Base-by-base conservation (phyloP, 208 protist species). In the Eutreptiella sp. region DNA sequence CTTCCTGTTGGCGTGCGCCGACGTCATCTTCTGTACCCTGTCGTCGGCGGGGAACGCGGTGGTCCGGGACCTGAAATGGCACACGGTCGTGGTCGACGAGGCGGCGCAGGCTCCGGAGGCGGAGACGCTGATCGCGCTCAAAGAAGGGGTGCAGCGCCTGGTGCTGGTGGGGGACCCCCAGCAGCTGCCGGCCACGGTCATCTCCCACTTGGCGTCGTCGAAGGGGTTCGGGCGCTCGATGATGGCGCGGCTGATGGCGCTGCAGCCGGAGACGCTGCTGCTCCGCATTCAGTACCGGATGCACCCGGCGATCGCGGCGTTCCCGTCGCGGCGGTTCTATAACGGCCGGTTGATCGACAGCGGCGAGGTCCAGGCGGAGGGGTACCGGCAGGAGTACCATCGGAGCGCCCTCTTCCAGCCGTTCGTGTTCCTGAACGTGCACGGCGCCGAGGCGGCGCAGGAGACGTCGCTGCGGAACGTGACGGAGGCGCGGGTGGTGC, bases 241-340 rank as follows among this genome's bases (percentile, higher is more conserved):
- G n/a, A n/a, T n/a, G n/a, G n/a, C n/a, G n/a, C n/a, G n/a, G n/a
- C n/a, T n/a, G n/a, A n/a, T n/a, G n/a, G n/a, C n/a, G n/a, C n/a
- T n/a, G n/a, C n/a, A n/a, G n/a, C n/a, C n/a, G n/a, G n/a, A n/a
- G n/a, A n/a, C n/a, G n/a, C n/a, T n/a, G n/a, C 36, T 68, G 28
- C 19, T 71, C 4, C 46, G 35, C 21, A 33, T 48, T 14, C 76
- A 81, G 59, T 79, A 81, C 62, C 59, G 76, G 3, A 79, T 81
- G 73, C 39, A 78, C 35, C 43, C 43, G 2, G 34, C 46, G 11
- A 70, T 81, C 35, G 34, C 42, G 38, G 24, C 45, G 2, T 81
- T 72, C 50, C 28, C 46, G 1, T 60, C 34, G 5, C 27, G 43
- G 19, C 23, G 21, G 21, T 63, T 79, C 31, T 81, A 81, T 54